Percentiles rank a stretch among this genome's conserved stretches.
phyloP scores from a whole-genome alignment of 2,329 filamentous ascomycete species.

The Alternaria ethzedia region DNA sequence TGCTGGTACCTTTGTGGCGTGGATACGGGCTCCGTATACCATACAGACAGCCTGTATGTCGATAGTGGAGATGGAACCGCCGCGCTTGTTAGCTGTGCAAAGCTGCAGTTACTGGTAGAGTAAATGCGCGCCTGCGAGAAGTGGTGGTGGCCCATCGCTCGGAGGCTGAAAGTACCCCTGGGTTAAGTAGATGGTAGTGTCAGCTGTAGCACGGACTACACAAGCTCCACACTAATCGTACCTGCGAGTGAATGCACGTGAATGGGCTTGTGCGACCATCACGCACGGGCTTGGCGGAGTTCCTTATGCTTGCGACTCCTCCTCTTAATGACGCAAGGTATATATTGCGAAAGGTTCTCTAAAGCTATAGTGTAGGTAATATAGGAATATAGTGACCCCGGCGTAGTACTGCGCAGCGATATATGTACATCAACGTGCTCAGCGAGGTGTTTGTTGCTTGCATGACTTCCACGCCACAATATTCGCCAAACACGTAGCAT shows the following conservation, averaged over 20 bases:
- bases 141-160: neutral
- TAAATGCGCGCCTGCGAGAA: neutral
- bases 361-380: neutral
- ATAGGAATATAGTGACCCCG: neutral
- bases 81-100: neutral
- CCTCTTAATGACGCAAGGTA: neutral
- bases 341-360: neutral
- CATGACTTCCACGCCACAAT: neutral
- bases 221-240: neutral
- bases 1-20: neutral
- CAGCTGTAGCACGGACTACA: neutral
- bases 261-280: neutral
- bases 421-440: neutral
- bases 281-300: neutral
- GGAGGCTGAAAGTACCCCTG: neutral
- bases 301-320: neutral
- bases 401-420: neutral
- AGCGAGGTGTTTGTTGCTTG: neutral
- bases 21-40: neutral
- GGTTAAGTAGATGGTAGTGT: neutral
- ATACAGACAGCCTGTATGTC: neutral
- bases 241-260: neutral
- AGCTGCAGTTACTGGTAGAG: neutral
- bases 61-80: neutral
- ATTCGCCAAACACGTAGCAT: neutral